phyloP scores from a whole-genome alignment of 2,329 filamentous ascomycete species.

The Apiospora rasikravindrae region DNA sequence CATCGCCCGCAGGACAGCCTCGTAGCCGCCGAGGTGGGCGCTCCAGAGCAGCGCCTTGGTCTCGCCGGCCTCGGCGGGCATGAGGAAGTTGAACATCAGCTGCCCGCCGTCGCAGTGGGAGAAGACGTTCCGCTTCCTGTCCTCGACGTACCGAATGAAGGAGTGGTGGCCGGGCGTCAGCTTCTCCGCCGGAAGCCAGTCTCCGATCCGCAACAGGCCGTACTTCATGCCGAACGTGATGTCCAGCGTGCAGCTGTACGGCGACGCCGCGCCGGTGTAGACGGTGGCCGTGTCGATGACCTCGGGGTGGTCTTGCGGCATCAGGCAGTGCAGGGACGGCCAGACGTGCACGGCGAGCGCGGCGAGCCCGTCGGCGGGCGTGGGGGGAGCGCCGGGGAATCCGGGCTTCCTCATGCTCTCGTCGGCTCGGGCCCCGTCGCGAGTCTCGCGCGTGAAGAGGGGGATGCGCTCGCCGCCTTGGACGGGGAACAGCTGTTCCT shows the following conservation, averaged over 20 bases:
- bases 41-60: slow-evolving; percentile 31
- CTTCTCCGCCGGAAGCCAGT: slow-evolving; percentile 21
- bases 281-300: slow-evolving; percentile 26
- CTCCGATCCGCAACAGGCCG: slow-evolving; percentile 26
- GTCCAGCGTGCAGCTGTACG: slow-evolving; percentile 28
- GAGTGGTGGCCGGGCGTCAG: slow-evolving; percentile 22
- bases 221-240: slow-evolving; percentile 30
- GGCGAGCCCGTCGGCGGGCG: slow-evolving; percentile 18
- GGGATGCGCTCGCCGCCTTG: slow-evolving; percentile 32
- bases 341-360: slow-evolving; percentile 30
- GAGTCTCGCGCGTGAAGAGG: slow-evolving; percentile 27
- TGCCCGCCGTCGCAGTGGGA: slow-evolving; percentile 34
- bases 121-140: slow-evolving; percentile 23
- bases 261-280: slow-evolving; percentile 25
- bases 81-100: slow-evolving; percentile 32
- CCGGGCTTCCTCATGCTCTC: background rate
- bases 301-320: slow-evolving; percentile 29
- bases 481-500: slow-evolving; percentile 31
- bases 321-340: slow-evolving; percentile 32
- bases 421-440: slow-evolving; percentile 1
- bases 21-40: slow-evolving; percentile 31
- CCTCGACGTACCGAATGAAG: slow-evolving; percentile 25
- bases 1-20: slow-evolving; percentile 27
- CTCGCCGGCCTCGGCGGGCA: slow-evolving; percentile 14
- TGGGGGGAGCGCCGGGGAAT: slow-evolving; percentile 9